Evolutionary conservation across 257 asterid genomes (phyloP), one percentile per base, ranked within the genome.

Genomic region (Lycium barbarum): DNA sequence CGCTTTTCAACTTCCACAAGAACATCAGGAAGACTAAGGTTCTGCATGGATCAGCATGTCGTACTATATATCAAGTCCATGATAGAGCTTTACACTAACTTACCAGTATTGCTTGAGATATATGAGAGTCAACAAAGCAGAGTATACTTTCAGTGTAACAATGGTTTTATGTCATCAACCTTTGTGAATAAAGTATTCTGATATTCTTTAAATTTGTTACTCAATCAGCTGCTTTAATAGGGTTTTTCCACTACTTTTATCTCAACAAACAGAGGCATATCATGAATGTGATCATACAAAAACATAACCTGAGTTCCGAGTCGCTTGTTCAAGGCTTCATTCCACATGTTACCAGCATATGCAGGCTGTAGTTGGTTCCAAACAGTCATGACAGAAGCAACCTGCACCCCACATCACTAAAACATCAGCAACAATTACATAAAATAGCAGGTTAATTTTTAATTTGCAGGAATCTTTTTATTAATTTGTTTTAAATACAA

Each of bases 321-420:
- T 57, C 96, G 94, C 85, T 91, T 94, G 92, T 95, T 95, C 91
- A 95, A 86, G 86, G 99, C 98, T 92, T 94, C 99, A 86, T 82
- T 94, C 99, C 98, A 95, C 95, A 95, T 58, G 88, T 88, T 94
- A 85, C 94, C 91, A 84, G 97, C 97, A 90, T 94, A 94, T 79
- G 88, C 94, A 83, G 99, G 99, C 85, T 92, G 88, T 88, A 95
- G 38, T 83, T 94, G 96, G 83, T 90, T 93, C 95, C 97, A 95
- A 83, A 95, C 86, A 84, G 99, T 94, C 97, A 95, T 94, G 82
- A 90, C 95, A 83, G 98, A 95, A 80, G 97, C 98, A 87, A 94
- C 96, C 99, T 95, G 93, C 70, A 86, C 35, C 67, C 84, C 55
- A 49, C 36, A 66, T 70, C 87, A 89, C 68, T 67, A 70, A 63